phyloP scores from a whole-genome alignment of 352 stramenopile genomes.

The Pythium chondricola region DNA sequence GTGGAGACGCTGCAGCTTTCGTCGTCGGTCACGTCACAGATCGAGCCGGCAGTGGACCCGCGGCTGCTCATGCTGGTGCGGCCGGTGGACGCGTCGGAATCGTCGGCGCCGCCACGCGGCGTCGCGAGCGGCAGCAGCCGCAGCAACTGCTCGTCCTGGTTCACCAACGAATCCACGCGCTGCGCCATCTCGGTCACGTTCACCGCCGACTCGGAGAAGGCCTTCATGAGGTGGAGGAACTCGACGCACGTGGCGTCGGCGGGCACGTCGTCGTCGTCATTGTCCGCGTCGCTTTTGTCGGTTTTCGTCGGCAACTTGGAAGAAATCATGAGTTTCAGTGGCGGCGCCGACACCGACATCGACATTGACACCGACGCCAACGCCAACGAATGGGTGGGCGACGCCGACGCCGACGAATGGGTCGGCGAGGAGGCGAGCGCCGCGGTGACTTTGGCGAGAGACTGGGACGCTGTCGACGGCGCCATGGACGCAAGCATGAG shows the following conservation, averaged over 20 bases:
- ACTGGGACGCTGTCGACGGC: neutral
- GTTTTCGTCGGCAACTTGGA: neutral
- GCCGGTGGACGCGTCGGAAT: neutral
- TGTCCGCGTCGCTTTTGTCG: neutral
- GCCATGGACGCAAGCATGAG: too few relatives aligned
- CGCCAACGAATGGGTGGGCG: neutral
- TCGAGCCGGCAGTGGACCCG: constrained; percentile 7
- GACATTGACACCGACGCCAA: neutral
- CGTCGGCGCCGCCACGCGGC: neutral
- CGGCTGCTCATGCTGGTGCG: constrained; percentile 4
- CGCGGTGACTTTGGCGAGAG: neutral
- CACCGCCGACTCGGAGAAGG: constrained; percentile 23
- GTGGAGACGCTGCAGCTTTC: constrained; percentile 10
- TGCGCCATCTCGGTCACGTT: constrained; percentile 27
- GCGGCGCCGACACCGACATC: neutral
- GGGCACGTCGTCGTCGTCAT: constrained; percentile 5
- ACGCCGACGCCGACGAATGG: neutral
- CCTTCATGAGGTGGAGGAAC: constrained; percentile 31
- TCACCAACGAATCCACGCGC: constrained; percentile 28
- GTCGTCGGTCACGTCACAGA: constrained; percentile 19
- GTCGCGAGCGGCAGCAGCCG: constrained; percentile 12
- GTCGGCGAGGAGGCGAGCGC: neutral
- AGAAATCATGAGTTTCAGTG: neutral
- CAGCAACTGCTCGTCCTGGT: constrained; percentile 25
- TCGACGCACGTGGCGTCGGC: constrained; percentile 21